Conservation (phyloP, 2,329 filamentous ascomycete genomes). For the Mollisiaceae sp. region DNA sequence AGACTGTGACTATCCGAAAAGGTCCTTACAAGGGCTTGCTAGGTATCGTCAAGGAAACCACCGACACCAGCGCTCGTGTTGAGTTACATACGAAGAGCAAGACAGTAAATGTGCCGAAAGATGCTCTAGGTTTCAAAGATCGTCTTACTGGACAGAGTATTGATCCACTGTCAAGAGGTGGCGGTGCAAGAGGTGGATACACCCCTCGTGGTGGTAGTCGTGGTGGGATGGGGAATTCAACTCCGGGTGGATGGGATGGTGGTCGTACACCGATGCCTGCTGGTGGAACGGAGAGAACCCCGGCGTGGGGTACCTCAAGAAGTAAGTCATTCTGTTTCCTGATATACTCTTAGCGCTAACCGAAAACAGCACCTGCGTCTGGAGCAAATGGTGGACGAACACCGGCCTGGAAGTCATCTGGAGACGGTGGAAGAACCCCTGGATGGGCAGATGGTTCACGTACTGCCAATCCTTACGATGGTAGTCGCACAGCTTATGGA, state of each 20-base stretch:
- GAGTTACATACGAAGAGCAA: constrained; percentile 96
- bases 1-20: constrained; percentile 87
- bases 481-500: constrained; percentile 75
- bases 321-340: constrained; percentile 56
- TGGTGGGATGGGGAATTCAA: constrained; percentile 52
- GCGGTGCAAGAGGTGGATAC: constrained; percentile 52
- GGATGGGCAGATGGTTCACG: constrained; percentile 73
- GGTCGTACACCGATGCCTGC: constrained; percentile 71
- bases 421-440: constrained; percentile 63
- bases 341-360: constrained; percentile 26
- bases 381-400: constrained; percentile 62
- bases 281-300: constrained; percentile 69
- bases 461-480: constrained; percentile 68
- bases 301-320: constrained; percentile 71
- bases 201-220: constrained; percentile 38
- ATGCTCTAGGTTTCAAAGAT: constrained; percentile 85
- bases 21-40: constrained; percentile 91
- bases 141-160: constrained; percentile 79
- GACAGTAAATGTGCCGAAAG: constrained; percentile 82
- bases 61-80: constrained; percentile 82
- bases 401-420: constrained; percentile 66
- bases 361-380: constrained; percentile 54
- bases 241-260: constrained; percentile 64
- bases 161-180: constrained; percentile 63
- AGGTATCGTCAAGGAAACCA: constrained; percentile 95